Conservation (phyloP, 495 filamentous ascomycete genomes). For the Penicillium canariense region DNA sequence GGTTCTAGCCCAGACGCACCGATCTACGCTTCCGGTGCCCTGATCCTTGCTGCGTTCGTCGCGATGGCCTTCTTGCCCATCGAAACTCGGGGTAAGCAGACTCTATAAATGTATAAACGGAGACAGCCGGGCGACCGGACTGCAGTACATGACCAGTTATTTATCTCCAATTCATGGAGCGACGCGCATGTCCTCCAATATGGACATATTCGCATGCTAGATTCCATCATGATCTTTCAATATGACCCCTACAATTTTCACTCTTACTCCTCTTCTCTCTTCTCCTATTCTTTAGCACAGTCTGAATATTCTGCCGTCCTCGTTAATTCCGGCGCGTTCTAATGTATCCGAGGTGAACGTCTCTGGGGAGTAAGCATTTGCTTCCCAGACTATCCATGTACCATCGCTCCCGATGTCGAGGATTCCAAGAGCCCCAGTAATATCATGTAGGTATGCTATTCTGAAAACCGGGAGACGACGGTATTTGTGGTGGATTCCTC, state of each 20-base stretch:
- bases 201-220: constrained; percentile 12
- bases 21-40: constrained; percentile 50
- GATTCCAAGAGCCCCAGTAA: no score
- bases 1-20: constrained; percentile 44
- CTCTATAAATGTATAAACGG: constrained; percentile 28
- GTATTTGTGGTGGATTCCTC: no score
- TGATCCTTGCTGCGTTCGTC: constrained; percentile 51
- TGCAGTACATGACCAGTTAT: background rate
- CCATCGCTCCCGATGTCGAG: no score
- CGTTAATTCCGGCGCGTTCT: no score
- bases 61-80: constrained; percentile 54
- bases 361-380: no score
- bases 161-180: background rate
- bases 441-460: no score
- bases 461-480: no score
- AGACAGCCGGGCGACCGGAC: background rate
- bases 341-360: no score
- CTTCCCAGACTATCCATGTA: no score
- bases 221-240: constrained; percentile 18
- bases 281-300: no score
- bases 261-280: background rate
- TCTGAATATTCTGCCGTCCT: no score
- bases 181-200: background rate
- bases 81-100: constrained; percentile 52
- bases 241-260: background rate